phyloP scores from a whole-genome alignment of 148 eudicot species.

The Beta vulgaris region DNA sequence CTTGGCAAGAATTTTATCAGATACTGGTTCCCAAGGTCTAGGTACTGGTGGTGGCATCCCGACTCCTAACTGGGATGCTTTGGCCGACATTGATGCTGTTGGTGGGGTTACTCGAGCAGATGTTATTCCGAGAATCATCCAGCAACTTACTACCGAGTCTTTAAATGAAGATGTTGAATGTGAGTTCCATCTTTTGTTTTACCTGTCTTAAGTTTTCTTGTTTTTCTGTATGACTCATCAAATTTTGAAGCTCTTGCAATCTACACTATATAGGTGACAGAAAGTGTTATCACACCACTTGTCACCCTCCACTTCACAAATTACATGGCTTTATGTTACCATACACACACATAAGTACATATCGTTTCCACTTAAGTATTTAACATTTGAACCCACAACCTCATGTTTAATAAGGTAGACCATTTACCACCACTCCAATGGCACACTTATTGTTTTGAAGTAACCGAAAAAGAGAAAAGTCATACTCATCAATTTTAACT shows the following conservation, averaged over 20 bases:
- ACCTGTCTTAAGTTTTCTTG: background rate
- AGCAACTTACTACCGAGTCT: constrained; percentile 75
- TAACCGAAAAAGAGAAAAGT: too few species aligned
- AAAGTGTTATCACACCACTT: too few species aligned
- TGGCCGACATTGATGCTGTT: constrained; percentile 93
- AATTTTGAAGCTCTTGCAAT: background rate
- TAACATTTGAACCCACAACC: too few species aligned
- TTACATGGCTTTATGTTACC: too few species aligned
- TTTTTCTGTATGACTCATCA: background rate
- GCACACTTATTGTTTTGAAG: too few species aligned
- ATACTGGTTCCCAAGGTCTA: constrained; percentile 88
- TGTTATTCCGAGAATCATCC: constrained; percentile 84
- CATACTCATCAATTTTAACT: too few species aligned
- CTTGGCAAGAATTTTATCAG: constrained; percentile 91
- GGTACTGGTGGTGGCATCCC: constrained; percentile 97
- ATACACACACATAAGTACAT: too few species aligned
- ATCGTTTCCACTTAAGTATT: too few species aligned
- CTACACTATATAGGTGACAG: too few species aligned
- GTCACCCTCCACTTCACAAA: too few species aligned
- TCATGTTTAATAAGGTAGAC: too few species aligned
- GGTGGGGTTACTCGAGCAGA: constrained; percentile 99
- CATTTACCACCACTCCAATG: too few species aligned
- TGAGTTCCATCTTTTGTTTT: constrained; percentile 29
- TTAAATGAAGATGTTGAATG: constrained; percentile 84
- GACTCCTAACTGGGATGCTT: constrained; percentile 99